These are phyloP conservation scores for Petrea volubilis DNA, from an alignment of 257 asterid species.

Conservation along the genomic window DNA sequence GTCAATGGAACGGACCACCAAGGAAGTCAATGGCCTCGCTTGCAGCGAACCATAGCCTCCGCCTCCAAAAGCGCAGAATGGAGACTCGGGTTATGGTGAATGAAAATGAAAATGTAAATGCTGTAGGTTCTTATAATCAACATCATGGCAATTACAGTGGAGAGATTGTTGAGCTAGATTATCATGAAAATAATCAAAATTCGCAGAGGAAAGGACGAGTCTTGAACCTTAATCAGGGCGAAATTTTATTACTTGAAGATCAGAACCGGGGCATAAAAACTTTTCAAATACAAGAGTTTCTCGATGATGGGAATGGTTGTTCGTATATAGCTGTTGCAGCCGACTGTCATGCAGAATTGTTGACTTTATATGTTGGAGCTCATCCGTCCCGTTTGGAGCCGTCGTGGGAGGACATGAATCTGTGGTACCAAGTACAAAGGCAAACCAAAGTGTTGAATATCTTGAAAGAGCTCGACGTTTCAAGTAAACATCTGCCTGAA, in stretches of 20 bases:
- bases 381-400: slow-evolving; percentile 82
- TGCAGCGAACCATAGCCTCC: slow-evolving; percentile 68
- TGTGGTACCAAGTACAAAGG: slow-evolving; percentile 89
- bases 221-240: slow-evolving; percentile 55
- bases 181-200: slow-evolving; percentile 26
- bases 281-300: slow-evolving; percentile 52
- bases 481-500: slow-evolving; percentile 63
- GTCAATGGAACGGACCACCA: slow-evolving; percentile 73
- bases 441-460: slow-evolving; percentile 76
- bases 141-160: slow-evolving; percentile 31
- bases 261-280: slow-evolving; percentile 49
- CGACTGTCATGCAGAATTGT: slow-evolving; percentile 32
- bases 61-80: slow-evolving; percentile 71
- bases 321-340: slow-evolving; percentile 52
- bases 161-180: slow-evolving; percentile 52
- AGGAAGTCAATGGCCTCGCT: slow-evolving; percentile 74
- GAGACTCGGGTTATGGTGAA: slow-evolving; percentile 41
- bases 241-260: slow-evolving; percentile 65
- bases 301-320: slow-evolving; percentile 46
- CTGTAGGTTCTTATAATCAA: slow-evolving; percentile 36
- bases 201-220: slow-evolving; percentile 38
- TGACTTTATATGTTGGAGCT: slow-evolving; percentile 64
- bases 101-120: slow-evolving; percentile 44
- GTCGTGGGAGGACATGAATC: slow-evolving; percentile 89
- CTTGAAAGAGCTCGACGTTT: slow-evolving; percentile 52